Evolutionary conservation across 148 eudicot species (phyloP).

Genomic region (Euryodendron excelsum): DNA sequence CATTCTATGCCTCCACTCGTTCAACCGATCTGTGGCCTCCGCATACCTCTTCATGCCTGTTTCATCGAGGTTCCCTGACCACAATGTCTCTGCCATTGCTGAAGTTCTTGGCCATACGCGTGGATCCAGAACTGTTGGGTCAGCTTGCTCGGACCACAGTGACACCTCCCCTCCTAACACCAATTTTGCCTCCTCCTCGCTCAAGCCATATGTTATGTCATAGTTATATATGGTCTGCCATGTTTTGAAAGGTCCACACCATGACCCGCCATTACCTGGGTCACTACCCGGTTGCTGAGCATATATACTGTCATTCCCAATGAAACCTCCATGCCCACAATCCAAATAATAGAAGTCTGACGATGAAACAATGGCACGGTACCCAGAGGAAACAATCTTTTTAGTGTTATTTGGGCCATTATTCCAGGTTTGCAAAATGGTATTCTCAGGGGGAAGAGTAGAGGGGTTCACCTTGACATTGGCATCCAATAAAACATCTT

Average conservation of each 20-base stretch:
- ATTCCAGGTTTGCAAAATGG: conserved; percentile 85
- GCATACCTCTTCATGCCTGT: conserved; percentile 64
- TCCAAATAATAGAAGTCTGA: conserved; percentile 83
- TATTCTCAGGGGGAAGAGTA: conserved; percentile 51
- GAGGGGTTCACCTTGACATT: conserved; percentile 39
- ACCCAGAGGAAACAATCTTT: conserved; percentile 61
- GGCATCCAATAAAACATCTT: conserved; percentile 64
- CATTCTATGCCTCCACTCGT: conserved; percentile 85
- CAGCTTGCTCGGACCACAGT: conserved; percentile 90
- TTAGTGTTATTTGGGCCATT: conserved; percentile 65
- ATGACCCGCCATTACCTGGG: conserved; percentile 70
- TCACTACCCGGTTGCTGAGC: conserved; percentile 48
- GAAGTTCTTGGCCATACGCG: conserved; percentile 85
- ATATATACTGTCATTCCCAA: conserved; percentile 68
- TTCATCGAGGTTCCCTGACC: conserved; percentile 78
- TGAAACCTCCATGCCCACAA: conserved; percentile 85
- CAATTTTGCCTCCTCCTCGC: conserved; percentile 46
- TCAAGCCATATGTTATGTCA: conserved; percentile 70
- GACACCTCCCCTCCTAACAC: conserved; percentile 95
- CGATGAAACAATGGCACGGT: conserved; percentile 74
- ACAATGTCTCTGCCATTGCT: conserved; percentile 72
- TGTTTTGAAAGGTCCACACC: conserved; percentile 94
- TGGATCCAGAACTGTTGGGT: conserved; percentile 63
- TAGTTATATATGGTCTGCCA: conserved; percentile 89
- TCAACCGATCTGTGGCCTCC: conserved; percentile 78